Percentiles rank a stretch among this genome's conserved stretches.
Conservation (phyloP, 352 stramenopile species). For the Pythium pyrilobum region DNA sequence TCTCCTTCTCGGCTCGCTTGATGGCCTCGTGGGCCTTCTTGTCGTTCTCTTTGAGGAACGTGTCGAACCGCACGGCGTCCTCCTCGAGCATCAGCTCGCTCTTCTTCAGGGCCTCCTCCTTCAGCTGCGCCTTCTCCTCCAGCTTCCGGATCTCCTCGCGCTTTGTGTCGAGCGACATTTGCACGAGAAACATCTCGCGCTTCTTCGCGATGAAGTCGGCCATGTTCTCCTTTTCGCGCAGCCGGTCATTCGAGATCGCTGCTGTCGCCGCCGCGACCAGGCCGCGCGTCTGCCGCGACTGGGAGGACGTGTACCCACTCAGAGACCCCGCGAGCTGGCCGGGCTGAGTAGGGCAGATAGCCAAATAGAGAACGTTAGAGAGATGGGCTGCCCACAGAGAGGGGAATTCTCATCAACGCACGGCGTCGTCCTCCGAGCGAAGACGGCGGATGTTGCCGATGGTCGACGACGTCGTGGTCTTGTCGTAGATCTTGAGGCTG, state of each 20-base stretch:
- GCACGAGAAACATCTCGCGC: slow-evolving; percentile 95
- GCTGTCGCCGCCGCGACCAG: slow-evolving; percentile 75
- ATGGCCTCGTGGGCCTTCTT: slow-evolving; percentile 96
- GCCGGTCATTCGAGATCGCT: slow-evolving; percentile 77
- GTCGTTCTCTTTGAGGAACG: slow-evolving; percentile 97
- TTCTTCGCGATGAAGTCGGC: slow-evolving; percentile 95
- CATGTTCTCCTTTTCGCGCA: slow-evolving; percentile 95
- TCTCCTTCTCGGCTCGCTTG: slow-evolving; percentile 92
- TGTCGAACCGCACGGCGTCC: slow-evolving; percentile 94
- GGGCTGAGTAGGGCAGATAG: not conserved
- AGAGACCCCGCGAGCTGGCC: slow-evolving; percentile 24
- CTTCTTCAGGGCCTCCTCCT: slow-evolving; percentile 94
- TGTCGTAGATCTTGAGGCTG: slow-evolving; percentile 88
- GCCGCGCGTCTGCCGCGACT: slow-evolving; percentile 69
- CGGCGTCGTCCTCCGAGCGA: slow-evolving; percentile 50
- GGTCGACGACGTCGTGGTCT: slow-evolving; percentile 73
- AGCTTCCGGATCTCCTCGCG: slow-evolving; percentile 95
- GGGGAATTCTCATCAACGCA: slow-evolving; percentile 12
- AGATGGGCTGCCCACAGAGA: not conserved
- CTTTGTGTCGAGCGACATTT: slow-evolving; percentile 96
- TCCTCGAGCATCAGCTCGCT: slow-evolving; percentile 95
- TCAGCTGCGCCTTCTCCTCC: slow-evolving; percentile 93
- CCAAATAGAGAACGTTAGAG: not conserved
- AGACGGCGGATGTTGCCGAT: slow-evolving; percentile 81
- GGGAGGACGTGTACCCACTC: slow-evolving; percentile 47